Percentiles rank a stretch among this genome's conserved stretches.
Evolutionary conservation across 2,329 filamentous ascomycete genomes (phyloP).

Genomic region (Akanthomyces dipterigenus): DNA sequence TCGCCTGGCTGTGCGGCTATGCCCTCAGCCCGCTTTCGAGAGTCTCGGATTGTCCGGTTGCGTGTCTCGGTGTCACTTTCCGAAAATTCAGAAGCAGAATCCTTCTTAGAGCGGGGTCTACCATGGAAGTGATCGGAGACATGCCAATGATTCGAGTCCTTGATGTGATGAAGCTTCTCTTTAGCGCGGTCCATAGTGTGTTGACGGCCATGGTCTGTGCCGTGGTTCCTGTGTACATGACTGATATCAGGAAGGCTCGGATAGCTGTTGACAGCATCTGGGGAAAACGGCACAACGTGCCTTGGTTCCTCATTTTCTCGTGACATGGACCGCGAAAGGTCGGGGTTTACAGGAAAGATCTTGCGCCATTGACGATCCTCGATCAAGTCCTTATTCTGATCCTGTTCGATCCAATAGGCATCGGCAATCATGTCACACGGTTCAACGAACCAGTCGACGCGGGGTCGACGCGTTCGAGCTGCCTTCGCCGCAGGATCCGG

Average conservation of each 20-base stretch:
- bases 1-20: conserved; percentile 33
- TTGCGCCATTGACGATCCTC: conserved; percentile 71
- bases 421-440: conserved; percentile 86
- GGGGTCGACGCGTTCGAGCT: conserved; percentile 61
- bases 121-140: conserved; percentile 41
- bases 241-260: conserved; percentile 12
- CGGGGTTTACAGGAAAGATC: conserved; percentile 51
- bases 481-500: conserved; percentile 37
- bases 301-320: conserved; percentile 23
- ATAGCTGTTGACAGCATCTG: conserved; percentile 20
- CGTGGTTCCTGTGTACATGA: conserved; percentile 20
- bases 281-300: conserved; percentile 20
- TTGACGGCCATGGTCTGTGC: conserved; percentile 40
- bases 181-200: conserved; percentile 53
- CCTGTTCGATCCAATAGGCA: conserved; percentile 81
- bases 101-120: conserved; percentile 41
- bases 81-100: conserved; percentile 54
- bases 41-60: background rate
- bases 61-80: conserved; percentile 44
- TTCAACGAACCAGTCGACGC: conserved; percentile 78
- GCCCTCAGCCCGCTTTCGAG: background rate
- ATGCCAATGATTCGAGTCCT: conserved; percentile 48
- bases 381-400: conserved; percentile 70
- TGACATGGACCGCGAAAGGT: conserved; percentile 24
- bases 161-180: conserved; percentile 51